Conservation (phyloP, 192 early-diverging fungal species). For the Linnemannia hyalina region DNA sequence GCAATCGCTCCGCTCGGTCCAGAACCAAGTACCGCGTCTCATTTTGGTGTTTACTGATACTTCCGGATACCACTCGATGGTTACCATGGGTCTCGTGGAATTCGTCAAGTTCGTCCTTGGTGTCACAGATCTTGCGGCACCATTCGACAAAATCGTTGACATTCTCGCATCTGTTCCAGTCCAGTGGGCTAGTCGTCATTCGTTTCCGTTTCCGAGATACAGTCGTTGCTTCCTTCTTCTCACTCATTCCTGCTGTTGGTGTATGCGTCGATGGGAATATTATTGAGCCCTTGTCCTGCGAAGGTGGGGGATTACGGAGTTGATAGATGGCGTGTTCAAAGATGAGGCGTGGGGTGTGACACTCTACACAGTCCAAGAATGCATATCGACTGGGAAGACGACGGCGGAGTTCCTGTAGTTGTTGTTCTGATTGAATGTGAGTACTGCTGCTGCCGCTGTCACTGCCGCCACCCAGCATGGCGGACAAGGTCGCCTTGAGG, state of each 20-base stretch:
- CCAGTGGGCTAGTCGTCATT: neutral
- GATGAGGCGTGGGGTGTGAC: constrained; percentile 79
- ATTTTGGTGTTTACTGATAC: constrained; percentile 3
- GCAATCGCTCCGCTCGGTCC: constrained; percentile 85
- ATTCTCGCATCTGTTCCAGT: constrained; percentile 72
- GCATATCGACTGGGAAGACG: constrained; percentile 55
- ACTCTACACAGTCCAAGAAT: constrained; percentile 83
- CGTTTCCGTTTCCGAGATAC: constrained; percentile 19
- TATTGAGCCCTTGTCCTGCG: constrained; percentile 56
- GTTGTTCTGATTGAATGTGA: neutral
- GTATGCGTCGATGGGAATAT: constrained; percentile 20
- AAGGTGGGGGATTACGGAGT: constrained; percentile 62
- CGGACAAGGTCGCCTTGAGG: constrained; percentile 29
- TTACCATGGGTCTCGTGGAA: neutral
- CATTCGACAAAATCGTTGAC: constrained; percentile 78
- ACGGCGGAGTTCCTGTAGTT: neutral
- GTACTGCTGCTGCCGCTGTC: too few species aligned
- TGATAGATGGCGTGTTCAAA: constrained; percentile 85
- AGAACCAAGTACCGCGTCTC: constrained; percentile 70
- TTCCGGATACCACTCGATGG: neutral
- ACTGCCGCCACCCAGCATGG: constrained; percentile 20
- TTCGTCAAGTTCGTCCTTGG: neutral
- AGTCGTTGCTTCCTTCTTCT: neutral
- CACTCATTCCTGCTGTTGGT: neutral
- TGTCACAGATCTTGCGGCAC: constrained; percentile 41